Evolutionary conservation across 208 protist genomes (phyloP).

Genomic region (Naegleria fowleri): DNA sequence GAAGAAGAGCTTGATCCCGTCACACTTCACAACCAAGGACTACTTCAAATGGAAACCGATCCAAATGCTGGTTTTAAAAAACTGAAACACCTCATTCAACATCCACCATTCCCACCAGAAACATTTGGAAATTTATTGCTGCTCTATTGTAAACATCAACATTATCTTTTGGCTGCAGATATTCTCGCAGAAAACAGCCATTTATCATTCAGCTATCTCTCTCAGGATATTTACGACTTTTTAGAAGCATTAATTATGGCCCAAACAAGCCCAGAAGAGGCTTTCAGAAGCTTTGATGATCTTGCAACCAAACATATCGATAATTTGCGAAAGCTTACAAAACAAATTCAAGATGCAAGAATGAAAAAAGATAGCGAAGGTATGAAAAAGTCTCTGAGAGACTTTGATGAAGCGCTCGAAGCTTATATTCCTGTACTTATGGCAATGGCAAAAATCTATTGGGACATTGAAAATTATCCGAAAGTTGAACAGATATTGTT

Average conservation of each 20-base stretch:
- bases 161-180: constrained; percentile 90
- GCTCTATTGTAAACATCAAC: constrained; percentile 91
- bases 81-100: constrained; percentile 88
- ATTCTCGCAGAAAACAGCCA: constrained; percentile 87
- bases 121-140: constrained; percentile 94
- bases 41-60: constrained; percentile 92
- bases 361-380: constrained; percentile 70
- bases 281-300: constrained; percentile 90
- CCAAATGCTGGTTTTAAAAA: constrained; percentile 87
- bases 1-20: constrained; percentile 93
- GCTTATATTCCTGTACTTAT: constrained; percentile 91
- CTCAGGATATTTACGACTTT: constrained; percentile 86
- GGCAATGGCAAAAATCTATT: constrained; percentile 93
- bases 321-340: constrained; percentile 83
- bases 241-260: constrained; percentile 86
- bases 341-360: constrained; percentile 86
- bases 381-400: constrained; percentile 66
- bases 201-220: constrained; percentile 84
- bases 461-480: constrained; percentile 92
- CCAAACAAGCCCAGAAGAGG: constrained; percentile 86
- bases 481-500: constrained; percentile 88
- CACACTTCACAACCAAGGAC: constrained; percentile 92
- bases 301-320: constrained; percentile 86
- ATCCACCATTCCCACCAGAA: constrained; percentile 88
- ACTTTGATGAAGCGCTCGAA: constrained; percentile 85